These are phyloP conservation scores for Chenopodium suecicum DNA, from an alignment of 148 eudicot genomes.

Conservation along the genomic window DNA sequence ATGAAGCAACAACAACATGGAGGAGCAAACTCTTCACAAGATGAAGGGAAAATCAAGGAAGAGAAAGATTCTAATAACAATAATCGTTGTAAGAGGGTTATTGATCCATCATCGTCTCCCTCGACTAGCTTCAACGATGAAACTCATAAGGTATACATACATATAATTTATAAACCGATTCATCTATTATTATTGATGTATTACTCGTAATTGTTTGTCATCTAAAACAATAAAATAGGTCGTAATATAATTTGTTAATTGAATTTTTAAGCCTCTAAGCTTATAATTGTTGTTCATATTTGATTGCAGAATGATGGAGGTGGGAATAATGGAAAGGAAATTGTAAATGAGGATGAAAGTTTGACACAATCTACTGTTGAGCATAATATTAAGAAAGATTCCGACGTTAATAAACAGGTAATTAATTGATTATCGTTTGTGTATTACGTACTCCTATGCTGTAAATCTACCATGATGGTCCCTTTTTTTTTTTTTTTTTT, in stretches of 20 bases:
- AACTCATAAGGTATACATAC: slow-evolving; percentile 13
- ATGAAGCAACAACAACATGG: slow-evolving; percentile 1
- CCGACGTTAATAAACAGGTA: not conserved
- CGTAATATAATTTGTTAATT: too few species aligned
- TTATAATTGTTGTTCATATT: not conserved
- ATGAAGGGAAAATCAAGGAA: not conserved
- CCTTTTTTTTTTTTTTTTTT: too few species aligned
- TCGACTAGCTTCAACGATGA: slow-evolving; percentile 8
- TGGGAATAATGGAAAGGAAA: slow-evolving; percentile 4
- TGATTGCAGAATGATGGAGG: slow-evolving; percentile 3
- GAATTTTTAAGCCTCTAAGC: too few species aligned
- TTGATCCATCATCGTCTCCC: slow-evolving; percentile 4
- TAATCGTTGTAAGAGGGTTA: not conserved
- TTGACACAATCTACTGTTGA: slow-evolving; percentile 2
- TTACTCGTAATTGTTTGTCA: too few species aligned
- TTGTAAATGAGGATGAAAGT: not conserved
- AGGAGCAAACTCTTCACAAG: slow-evolving; percentile 4
- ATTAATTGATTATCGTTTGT: not conserved
- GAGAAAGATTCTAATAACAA: not conserved
- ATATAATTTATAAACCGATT: too few species aligned
- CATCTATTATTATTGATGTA: too few species aligned
- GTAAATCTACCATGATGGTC: too few species aligned
- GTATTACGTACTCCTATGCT: not conserved
- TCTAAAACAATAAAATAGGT: not conserved
- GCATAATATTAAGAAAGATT: slow-evolving; percentile 1